A percentile compares a stretch with the other conserved stretches of the same genome.
Evolutionary conservation across 2,329 filamentous ascomycete species (phyloP).

Genomic region (Pseudogymnoascus sp.): DNA sequence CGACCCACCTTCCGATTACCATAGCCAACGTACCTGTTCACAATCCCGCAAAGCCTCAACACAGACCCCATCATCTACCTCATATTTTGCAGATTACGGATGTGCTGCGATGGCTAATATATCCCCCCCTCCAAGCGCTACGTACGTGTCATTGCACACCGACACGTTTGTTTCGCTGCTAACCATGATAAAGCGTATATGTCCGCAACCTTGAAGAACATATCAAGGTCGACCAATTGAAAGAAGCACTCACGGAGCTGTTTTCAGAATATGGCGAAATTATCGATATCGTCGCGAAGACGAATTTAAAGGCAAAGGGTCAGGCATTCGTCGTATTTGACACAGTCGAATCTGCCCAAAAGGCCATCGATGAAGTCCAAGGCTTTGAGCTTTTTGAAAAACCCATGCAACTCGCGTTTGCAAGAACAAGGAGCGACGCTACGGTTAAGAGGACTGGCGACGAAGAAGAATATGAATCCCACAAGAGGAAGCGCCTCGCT

Average conservation of each 20-base stretch:
- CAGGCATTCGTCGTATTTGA: conserved; percentile 95
- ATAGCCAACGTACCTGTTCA: not conserved
- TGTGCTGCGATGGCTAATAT: not conserved
- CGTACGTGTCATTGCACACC: conserved; percentile 69
- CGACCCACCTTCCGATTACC: not conserved
- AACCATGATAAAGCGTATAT: conserved; percentile 45
- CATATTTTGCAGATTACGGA: not conserved
- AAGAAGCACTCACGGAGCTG: conserved; percentile 62
- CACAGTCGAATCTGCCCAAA: conserved; percentile 63
- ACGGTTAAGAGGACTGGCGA: conserved; percentile 68
- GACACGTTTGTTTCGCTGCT: conserved; percentile 41
- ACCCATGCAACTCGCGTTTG: conserved; percentile 76
- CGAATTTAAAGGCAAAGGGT: conserved; percentile 83
- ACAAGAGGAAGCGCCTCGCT: conserved; percentile 74
- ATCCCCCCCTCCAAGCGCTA: conserved; percentile 42
- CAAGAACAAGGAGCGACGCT: conserved; percentile 77
- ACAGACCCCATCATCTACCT: not conserved
- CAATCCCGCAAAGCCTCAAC: not conserved
- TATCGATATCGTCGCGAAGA: conserved; percentile 79
- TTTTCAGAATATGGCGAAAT: conserved; percentile 86
- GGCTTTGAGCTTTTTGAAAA: conserved; percentile 92
- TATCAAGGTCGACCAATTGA: conserved; percentile 72
- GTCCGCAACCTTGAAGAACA: conserved; percentile 86
- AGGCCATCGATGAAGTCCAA: conserved; percentile 80
- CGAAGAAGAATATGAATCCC: conserved; percentile 73